Base-by-base conservation (phyloP, 169 alveolate genomes). In the Plasmodium fragile region DNA sequence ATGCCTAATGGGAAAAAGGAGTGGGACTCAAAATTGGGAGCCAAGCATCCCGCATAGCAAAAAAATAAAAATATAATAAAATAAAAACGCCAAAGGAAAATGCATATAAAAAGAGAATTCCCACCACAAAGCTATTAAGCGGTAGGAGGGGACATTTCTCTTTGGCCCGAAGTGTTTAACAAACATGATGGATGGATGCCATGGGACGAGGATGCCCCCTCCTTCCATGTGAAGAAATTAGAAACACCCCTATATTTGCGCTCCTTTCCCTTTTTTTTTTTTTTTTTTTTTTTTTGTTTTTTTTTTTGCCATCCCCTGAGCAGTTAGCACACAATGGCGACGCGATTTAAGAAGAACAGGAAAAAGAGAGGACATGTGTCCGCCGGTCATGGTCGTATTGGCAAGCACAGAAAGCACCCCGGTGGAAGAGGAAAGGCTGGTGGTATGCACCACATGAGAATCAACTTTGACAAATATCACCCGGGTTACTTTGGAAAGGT, bases 401-500 rank as follows among this genome's bases (percentile, higher is more conserved):
- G 99, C 70, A 99, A 99, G 94, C 99, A 99, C 98, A 98, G 99
- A 92, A 99, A 99, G 97, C 99, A 99, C 96, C 99, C 99, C 34
- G 99, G 99, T 83, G 99, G 99, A 92, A 98, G 99, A 93, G 99
- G 99, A 95, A 97, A 97, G 91, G 99, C 99, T 81, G 99, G 99
- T 84, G 99, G 99, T 87, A 82, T 95, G 97, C 98, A 97, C 95
- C 99, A 99, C 96, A 99, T 98, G 95, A 96, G 99, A 95, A 98
- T 97, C 81, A 96, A 97, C 95, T 97, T 98, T 92, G 99, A 98
- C 94, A 98, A 98, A 96, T 98, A 97, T 96, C 99, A 99, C 96
- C 99, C 99, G 43, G 99, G 99, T 80, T 99, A 98, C 97, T 98
- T 99, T 96, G 99, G 99, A 87, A 99, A 99, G 97, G 99, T 97